Base-by-base conservation (phyloP, 495 filamentous ascomycete genomes). In the Monascus purpureus region DNA sequence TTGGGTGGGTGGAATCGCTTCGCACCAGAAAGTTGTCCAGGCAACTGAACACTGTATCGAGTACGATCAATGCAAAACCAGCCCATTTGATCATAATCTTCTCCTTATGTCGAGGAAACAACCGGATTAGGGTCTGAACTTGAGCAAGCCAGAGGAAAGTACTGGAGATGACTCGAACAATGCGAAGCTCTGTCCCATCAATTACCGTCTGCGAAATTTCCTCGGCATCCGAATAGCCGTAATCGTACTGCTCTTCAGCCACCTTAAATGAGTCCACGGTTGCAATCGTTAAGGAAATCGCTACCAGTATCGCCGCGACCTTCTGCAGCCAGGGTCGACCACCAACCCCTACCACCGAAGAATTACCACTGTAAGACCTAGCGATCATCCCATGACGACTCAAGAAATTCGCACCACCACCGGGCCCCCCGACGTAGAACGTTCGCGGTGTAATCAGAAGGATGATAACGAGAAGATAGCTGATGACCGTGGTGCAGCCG, bases 11-110 rank as follows among this genome's bases (percentile, higher is more conserved):
- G 0, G 61, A 68, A 12, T 64, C 63, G 13, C 70, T 72, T 17
- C 64, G 55, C n/a, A 61, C 56, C 17, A 81, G 61, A 42, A 96
- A 96, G 40, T 78, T 83, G 53, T 94, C 87, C 24, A 96, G 68
- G 25, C 78, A 81, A 38, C 76, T 79, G 46, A 97, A 97, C 1
- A 82, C 74, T 5, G 83, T 79, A 45, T 96, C 90, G 17, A 96
- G 63, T 2, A 84, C 67, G 40, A 97, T 94, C 27, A 97, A 68
- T 4, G 80, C 82, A 55, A 96, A 94, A 1, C 86, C 90, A 6
- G 84, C 80, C 90, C 90, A 97, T 58, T 95, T 96, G 59, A 97
- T 97, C 47, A 95, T 80, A 13, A 96, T 73, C 56, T 95, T 96
- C 52, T 97, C 90, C 40, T 92, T 85, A 45, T 95, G 86, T 16